Conservation (phyloP, 805 yeast genomes). For the Metschnikowia colocasiae region DNA sequence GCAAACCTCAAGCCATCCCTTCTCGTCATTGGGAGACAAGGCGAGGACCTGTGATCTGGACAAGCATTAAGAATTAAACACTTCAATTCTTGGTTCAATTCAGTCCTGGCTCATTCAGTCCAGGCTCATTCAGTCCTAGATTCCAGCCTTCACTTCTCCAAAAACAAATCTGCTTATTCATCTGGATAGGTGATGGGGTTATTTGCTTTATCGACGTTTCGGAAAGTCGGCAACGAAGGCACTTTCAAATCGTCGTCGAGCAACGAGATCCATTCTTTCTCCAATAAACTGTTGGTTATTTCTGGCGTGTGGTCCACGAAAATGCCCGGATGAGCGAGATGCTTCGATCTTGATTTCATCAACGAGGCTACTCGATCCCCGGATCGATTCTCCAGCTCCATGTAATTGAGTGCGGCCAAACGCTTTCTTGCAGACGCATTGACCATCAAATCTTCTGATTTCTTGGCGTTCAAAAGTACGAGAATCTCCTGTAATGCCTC, state of each 20-base stretch:
- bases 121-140: too few relatives aligned
- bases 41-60: slow-evolving; percentile 10
- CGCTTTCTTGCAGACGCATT: slow-evolving; percentile 25
- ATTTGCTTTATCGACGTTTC: slow-evolving; percentile 61
- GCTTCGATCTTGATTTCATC: slow-evolving; percentile 19
- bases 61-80: too few relatives aligned
- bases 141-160: too few relatives aligned
- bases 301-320: slow-evolving; percentile 33
- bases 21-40: slow-evolving; percentile 68
- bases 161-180: slow-evolving; percentile 14
- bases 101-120: too few relatives aligned
- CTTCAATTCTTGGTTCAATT: too few relatives aligned
- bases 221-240: slow-evolving; percentile 52
- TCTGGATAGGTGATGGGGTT: slow-evolving; percentile 40
- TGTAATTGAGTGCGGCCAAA: slow-evolving; percentile 20
- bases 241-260: slow-evolving; percentile 17
- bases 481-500: slow-evolving; percentile 14
- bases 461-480: slow-evolving; percentile 20
- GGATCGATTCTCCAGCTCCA: slow-evolving; percentile 10
- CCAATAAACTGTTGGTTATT: slow-evolving; percentile 26
- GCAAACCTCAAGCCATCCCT: slow-evolving; percentile 53
- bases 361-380: slow-evolving; percentile 22
- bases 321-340: slow-evolving; percentile 35
- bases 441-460: slow-evolving; percentile 25
- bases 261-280: slow-evolving; percentile 22